Conservation (phyloP, 805 yeast species). For the Kodamaea jinghongensis region DNA sequence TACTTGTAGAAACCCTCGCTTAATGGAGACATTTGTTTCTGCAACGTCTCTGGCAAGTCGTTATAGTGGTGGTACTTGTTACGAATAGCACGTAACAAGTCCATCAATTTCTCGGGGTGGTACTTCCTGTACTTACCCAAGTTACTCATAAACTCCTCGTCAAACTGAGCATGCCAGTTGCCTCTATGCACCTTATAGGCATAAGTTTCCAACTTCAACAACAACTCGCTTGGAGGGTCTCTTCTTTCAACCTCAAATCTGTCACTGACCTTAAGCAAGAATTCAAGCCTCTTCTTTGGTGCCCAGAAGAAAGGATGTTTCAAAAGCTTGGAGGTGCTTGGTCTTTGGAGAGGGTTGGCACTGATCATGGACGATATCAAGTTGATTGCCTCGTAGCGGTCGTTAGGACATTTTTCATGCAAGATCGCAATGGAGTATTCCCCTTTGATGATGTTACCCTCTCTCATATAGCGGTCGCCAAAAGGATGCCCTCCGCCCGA, state of each 20-base stretch:
- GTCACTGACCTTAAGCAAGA: slow-evolving; percentile 83
- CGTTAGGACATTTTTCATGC: slow-evolving; percentile 37
- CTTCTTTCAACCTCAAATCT: slow-evolving; percentile 81
- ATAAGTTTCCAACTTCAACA: slow-evolving; percentile 52
- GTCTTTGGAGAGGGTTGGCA: slow-evolving; percentile 65
- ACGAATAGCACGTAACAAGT: slow-evolving; percentile 81
- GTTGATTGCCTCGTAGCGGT: slow-evolving; percentile 65
- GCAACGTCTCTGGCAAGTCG: slow-evolving; percentile 73
- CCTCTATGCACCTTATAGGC: slow-evolving; percentile 54
- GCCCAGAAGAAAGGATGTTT: slow-evolving; percentile 91
- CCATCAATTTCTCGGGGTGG: slow-evolving; percentile 74
- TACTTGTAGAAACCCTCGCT: slow-evolving; percentile 84
- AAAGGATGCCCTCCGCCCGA: slow-evolving; percentile 89
- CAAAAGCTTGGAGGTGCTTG: slow-evolving; percentile 64
- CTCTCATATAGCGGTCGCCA: slow-evolving; percentile 87
- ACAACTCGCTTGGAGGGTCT: slow-evolving; percentile 68
- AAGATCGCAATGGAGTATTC: slow-evolving; percentile 51
- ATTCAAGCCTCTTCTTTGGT: slow-evolving; percentile 69
- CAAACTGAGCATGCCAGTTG: slow-evolving; percentile 80
- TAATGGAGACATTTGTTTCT: slow-evolving; percentile 65
- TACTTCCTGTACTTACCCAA: slow-evolving; percentile 91
- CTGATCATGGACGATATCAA: slow-evolving; percentile 71
- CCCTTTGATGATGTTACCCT: slow-evolving; percentile 80
- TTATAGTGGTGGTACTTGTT: slow-evolving; percentile 94
- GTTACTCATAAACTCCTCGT: slow-evolving; percentile 70